Evolutionary conservation across 2,329 filamentous ascomycete genomes (phyloP).

Genomic region (Pseudocercospora vitis): DNA sequence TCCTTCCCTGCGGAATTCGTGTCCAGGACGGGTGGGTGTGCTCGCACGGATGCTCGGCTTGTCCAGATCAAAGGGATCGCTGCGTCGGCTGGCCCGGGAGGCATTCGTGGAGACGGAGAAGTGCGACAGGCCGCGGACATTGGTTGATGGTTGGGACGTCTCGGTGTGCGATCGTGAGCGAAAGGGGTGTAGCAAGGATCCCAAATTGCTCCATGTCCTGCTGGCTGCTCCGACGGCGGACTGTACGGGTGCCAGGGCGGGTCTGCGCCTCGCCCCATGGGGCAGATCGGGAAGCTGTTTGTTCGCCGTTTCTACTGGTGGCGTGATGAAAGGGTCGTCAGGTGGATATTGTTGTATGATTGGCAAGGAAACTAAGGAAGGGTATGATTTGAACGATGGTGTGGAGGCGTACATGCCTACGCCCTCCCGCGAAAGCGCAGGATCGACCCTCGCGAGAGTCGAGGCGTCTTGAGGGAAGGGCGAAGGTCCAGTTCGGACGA

Average conservation of each 20-base stretch:
- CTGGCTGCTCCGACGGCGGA: background rate
- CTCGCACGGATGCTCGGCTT: constrained; percentile 16
- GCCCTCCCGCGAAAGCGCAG: constrained; percentile 29
- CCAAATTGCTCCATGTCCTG: background rate
- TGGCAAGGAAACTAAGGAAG: constrained; percentile 26
- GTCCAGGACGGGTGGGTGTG: background rate
- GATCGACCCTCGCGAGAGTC: constrained; percentile 25
- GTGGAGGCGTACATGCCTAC: constrained; percentile 19
- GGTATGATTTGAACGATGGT: constrained; percentile 31
- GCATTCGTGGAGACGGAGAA: constrained; percentile 17
- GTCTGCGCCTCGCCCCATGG: background rate
- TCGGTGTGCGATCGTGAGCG: background rate
- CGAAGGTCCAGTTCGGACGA: constrained; percentile 13
- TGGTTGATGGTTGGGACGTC: constrained; percentile 9
- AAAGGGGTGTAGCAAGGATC: background rate
- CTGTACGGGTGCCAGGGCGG: background rate
- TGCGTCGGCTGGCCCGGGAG: constrained; percentile 19
- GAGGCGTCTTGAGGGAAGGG: constrained; percentile 8
- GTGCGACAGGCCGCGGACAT: constrained; percentile 3
- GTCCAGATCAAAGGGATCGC: constrained; percentile 29
- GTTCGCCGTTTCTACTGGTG: constrained; percentile 19
- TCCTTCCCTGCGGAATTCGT: background rate
- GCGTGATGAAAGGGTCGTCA: constrained; percentile 34
- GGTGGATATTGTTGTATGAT: constrained; percentile 28
- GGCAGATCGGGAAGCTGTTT: background rate